phyloP scores from a whole-genome alignment of 257 asterid species.

The Fraxinus cuspidata region DNA sequence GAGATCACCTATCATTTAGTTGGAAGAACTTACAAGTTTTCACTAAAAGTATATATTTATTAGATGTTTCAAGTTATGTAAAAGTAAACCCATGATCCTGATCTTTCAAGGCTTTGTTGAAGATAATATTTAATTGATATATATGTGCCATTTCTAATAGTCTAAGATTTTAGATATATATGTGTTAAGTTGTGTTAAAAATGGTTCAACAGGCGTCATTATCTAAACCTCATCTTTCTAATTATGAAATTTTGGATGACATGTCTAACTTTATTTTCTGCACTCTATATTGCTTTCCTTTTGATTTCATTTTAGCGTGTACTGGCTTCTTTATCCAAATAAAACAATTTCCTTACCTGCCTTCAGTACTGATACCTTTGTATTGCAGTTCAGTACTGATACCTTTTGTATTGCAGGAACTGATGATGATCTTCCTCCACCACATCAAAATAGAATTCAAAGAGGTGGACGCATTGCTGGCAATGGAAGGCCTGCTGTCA shows the following conservation, averaged over 20 bases:
- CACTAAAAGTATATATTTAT: constrained; percentile 3
- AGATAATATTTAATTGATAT: not conserved
- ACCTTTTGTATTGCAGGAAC: constrained; percentile 65
- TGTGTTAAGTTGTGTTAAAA: not conserved
- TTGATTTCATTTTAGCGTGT: constrained; percentile 10
- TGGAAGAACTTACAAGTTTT: constrained; percentile 2
- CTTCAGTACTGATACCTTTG: constrained; percentile 25
- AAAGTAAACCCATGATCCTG: constrained; percentile 15
- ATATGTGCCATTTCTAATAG: not conserved
- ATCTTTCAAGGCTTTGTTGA: not conserved
- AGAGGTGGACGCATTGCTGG: constrained; percentile 86
- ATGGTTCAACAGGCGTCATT: not conserved
- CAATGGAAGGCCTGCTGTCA: constrained; percentile 73
- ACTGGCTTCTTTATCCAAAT: not conserved
- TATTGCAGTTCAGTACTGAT: constrained; percentile 45
- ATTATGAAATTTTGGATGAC: not conserved
- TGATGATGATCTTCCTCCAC: constrained; percentile 93
- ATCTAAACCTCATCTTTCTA: not conserved
- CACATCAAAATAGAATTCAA: constrained; percentile 85
- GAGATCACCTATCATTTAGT: not conserved
- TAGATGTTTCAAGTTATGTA: not conserved
- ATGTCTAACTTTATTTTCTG: not conserved
- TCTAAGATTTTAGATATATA: not conserved
- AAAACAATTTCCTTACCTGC: constrained; percentile 14
- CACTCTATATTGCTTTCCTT: not conserved